Percentiles rank a stretch among this genome's conserved stretches.
phyloP scores from a whole-genome alignment of 139 green algal species.

The Chlorella sp. region DNA sequence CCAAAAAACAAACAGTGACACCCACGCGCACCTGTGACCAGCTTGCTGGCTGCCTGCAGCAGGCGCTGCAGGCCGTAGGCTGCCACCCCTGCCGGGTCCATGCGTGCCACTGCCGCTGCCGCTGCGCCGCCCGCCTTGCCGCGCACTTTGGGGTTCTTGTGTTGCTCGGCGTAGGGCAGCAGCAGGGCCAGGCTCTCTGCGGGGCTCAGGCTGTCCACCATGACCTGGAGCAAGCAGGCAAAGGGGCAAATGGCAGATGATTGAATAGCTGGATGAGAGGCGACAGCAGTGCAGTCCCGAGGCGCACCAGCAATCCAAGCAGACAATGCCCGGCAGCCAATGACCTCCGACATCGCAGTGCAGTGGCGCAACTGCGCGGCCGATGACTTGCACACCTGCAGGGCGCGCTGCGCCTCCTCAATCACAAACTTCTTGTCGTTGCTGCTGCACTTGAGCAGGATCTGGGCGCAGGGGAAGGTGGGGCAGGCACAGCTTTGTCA shows the following conservation, averaged over 20 bases:
- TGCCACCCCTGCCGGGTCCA: conserved; percentile 18
- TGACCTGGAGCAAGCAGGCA: conserved; percentile 2
- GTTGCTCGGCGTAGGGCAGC: conserved; percentile 60
- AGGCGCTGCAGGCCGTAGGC: conserved; percentile 39
- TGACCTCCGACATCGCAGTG: no score
- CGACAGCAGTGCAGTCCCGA: no score
- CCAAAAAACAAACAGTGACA: no score
- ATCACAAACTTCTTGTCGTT: conserved; percentile 81
- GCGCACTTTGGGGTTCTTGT: conserved; percentile 66
- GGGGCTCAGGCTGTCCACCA: conserved; percentile 34
- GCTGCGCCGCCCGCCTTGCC: conserved; percentile 47
- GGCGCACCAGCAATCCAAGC: no score
- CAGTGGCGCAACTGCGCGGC: not conserved
- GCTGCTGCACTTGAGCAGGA: conserved; percentile 63
- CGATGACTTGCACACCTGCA: conserved; percentile 23
- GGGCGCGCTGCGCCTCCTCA: conserved; percentile 59
- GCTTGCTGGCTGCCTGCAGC: conserved; percentile 37
- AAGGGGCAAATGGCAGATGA: not conserved
- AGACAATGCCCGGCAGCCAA: no score
- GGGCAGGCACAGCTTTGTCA: not conserved
- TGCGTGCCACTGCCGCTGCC: conserved; percentile 18
- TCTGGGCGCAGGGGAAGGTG: not conserved
- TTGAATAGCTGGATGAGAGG: not conserved
- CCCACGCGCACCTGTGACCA: conserved; percentile 44
- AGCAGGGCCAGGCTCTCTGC: conserved; percentile 39